A percentile compares a stretch with the other conserved stretches of the same genome.
Conservation (phyloP, 495 filamentous ascomycete genomes). For the Thozetella sp. region DNA sequence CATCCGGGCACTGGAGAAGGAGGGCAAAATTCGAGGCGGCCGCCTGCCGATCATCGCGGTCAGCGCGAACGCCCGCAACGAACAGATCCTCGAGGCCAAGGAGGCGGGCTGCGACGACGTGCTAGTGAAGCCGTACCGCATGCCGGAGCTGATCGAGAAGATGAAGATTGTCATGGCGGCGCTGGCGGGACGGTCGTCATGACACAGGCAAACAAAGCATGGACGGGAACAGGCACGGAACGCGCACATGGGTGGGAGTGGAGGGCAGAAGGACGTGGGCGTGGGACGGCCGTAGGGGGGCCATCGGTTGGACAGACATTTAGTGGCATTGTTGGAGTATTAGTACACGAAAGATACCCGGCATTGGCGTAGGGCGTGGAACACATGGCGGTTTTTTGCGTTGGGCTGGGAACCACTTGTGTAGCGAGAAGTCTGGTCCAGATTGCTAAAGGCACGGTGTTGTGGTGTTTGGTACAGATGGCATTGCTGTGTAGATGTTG, state of each 20-base stretch:
- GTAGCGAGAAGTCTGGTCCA: no score
- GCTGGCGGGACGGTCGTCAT: conserved; percentile 24
- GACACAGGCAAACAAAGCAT: no score
- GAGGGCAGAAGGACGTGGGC: neutral
- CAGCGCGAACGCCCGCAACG: conserved; percentile 71
- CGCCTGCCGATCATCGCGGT: conserved; percentile 78
- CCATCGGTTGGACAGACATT: neutral
- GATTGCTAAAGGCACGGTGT: neutral
- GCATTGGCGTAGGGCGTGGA: neutral
- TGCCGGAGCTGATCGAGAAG: conserved; percentile 44
- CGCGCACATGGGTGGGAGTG: neutral
- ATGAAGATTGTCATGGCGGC: conserved; percentile 59
- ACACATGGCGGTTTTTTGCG: neutral
- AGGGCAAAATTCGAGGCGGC: conserved; percentile 43
- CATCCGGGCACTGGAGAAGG: conserved; percentile 64
- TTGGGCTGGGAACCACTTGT: neutral
- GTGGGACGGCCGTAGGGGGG: no score
- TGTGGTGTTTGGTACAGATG: neutral
- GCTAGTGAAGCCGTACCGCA: conserved; percentile 46
- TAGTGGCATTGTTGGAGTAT: neutral
- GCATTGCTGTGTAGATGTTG: no score
- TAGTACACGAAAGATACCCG: conserved; percentile 3
- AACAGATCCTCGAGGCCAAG: conserved; percentile 67
- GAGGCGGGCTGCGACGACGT: conserved; percentile 59
- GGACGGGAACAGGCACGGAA: neutral